Evolutionary conservation across 768 basidiomycete species (phyloP).

Genomic region (Auricularia sp.): DNA sequence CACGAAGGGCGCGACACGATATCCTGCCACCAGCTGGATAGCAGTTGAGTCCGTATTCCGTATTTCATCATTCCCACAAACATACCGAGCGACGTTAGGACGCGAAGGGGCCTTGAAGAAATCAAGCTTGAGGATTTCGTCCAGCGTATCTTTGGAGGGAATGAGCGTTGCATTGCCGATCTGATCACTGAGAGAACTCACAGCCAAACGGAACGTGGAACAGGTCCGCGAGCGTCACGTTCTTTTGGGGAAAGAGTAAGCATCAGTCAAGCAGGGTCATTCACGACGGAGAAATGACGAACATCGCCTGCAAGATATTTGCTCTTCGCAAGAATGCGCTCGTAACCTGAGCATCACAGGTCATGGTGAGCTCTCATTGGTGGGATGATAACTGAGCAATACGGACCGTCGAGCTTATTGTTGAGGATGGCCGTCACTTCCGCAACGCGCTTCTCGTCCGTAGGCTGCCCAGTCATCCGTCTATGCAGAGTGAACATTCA

Average conservation of each 20-base stretch:
- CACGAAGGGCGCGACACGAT: not conserved
- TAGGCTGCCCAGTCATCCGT: not conserved
- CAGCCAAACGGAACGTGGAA: constrained; percentile 42
- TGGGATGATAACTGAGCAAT: not conserved
- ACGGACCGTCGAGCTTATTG: constrained; percentile 30
- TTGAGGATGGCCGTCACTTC: constrained; percentile 17
- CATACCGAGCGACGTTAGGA: not conserved
- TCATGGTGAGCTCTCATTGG: not conserved
- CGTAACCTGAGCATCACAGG: constrained; percentile 25
- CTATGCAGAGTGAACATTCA: no score
- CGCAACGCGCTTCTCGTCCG: constrained; percentile 3
- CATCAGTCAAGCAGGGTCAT: not conserved
- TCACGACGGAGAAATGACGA: not conserved
- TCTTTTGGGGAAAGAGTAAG: constrained; percentile 13
- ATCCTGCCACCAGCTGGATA: not conserved
- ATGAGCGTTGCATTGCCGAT: no score
- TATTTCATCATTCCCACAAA: not conserved
- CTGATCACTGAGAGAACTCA: no score
- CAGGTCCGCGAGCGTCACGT: constrained; percentile 47
- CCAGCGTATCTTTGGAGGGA: not conserved
- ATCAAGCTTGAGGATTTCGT: not conserved
- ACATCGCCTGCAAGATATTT: constrained; percentile 38
- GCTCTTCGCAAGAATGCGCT: constrained; percentile 43
- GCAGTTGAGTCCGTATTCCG: not conserved
- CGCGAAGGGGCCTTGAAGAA: not conserved